These are phyloP conservation scores for Penicillium herquei DNA, from an alignment of 495 filamentous ascomycete species.

Conservation along the genomic window DNA sequence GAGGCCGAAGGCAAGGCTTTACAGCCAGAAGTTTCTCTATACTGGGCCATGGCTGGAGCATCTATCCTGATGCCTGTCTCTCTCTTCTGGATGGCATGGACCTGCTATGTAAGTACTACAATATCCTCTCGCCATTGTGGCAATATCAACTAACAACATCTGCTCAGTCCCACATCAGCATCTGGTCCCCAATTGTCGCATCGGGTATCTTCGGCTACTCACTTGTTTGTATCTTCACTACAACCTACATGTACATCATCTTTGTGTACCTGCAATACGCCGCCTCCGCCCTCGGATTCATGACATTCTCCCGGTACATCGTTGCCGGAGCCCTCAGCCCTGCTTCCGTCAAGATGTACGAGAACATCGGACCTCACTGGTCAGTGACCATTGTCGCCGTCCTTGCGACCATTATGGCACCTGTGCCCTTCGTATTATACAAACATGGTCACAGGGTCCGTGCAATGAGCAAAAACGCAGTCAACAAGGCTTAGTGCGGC, in stretches of 20 bases:
- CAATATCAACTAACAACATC: too few relatives aligned
- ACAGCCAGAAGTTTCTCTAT: constrained; percentile 6
- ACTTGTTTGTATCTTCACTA: constrained; percentile 43
- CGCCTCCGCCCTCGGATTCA: constrained; percentile 38
- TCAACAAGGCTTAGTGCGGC: not conserved
- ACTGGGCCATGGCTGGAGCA: constrained; percentile 8
- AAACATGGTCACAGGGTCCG: constrained; percentile 9
- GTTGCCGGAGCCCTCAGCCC: constrained; percentile 42
- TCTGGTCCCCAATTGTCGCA: constrained; percentile 46
- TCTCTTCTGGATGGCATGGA: constrained; percentile 62
- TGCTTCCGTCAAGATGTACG: constrained; percentile 41
- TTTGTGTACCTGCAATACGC: constrained; percentile 37
- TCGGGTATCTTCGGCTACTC: constrained; percentile 48
- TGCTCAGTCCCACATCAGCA: constrained; percentile 30
- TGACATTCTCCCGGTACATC: constrained; percentile 45
- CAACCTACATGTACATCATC: constrained; percentile 49
- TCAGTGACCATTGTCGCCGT: constrained; percentile 47
- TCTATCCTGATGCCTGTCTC: constrained; percentile 31
- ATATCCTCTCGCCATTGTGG: too few relatives aligned
- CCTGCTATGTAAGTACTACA: constrained; percentile 23
- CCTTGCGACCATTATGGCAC: constrained; percentile 39
- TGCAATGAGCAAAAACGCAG: constrained; percentile 6
- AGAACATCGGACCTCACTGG: constrained; percentile 47
- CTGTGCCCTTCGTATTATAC: constrained; percentile 47
- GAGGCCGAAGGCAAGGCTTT: not conserved